A percentile compares a stretch with the other conserved stretches of the same genome.
These are phyloP conservation scores for Mucor mucedo DNA, from an alignment of 371 early-diverging fungal genomes.

Conservation along the genomic window DNA sequence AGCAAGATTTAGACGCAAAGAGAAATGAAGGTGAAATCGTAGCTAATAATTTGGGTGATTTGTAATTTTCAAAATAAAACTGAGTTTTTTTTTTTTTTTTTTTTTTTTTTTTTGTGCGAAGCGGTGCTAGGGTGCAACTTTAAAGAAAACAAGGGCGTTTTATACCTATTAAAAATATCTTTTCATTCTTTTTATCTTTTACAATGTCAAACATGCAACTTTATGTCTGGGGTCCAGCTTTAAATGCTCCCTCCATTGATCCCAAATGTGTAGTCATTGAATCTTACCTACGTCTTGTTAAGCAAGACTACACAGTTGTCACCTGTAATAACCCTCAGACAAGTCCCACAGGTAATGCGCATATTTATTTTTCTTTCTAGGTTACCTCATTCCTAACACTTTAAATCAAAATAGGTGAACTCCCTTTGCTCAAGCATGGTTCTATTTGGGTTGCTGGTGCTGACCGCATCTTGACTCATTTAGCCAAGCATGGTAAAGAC, in stretches of 20 bases:
- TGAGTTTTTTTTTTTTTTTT: too few species aligned
- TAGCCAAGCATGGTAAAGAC: slow-evolving; percentile 53
- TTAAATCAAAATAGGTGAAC: slow-evolving; percentile 52
- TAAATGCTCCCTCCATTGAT: slow-evolving; percentile 66
- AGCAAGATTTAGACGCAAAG: slow-evolving; percentile 57
- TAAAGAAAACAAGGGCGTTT: slow-evolving; percentile 1
- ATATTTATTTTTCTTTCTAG: neutral
- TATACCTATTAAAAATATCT: neutral
- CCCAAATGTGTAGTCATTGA: slow-evolving; percentile 62
- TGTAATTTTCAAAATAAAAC: neutral
- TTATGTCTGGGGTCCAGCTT: slow-evolving; percentile 63
- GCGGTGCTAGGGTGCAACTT: neutral
- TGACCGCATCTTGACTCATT: slow-evolving; percentile 57
- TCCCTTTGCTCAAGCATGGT: slow-evolving; percentile 66
- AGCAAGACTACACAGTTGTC: slow-evolving; percentile 52
- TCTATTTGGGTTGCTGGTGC: slow-evolving; percentile 64
- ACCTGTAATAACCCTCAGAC: slow-evolving; percentile 60
- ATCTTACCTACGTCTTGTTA: slow-evolving; percentile 57
- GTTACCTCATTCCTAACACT: neutral
- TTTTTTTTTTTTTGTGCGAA: too few species aligned
- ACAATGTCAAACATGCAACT: slow-evolving; percentile 46
- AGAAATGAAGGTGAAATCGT: slow-evolving; percentile 30
- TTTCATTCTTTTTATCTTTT: slow-evolving; percentile 3
- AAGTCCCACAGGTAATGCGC: slow-evolving; percentile 60
- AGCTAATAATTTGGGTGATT: neutral